These are phyloP conservation scores for Chlamydomonas sphaeroides DNA, from an alignment of 139 green algal species.

Conservation along the genomic window DNA sequence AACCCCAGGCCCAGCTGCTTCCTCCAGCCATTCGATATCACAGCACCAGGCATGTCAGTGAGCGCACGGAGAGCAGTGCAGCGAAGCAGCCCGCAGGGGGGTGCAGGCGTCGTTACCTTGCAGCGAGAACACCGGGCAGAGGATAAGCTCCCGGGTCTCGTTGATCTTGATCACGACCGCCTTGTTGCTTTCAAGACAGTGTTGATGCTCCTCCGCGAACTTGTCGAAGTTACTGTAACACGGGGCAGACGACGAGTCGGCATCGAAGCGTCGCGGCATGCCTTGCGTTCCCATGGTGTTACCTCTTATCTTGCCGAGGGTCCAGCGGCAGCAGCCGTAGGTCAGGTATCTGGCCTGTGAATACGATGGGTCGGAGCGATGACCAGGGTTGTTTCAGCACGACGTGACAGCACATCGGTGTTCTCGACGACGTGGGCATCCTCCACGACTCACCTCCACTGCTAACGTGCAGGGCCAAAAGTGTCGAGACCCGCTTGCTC, in stretches of 20 bases:
- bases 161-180: slow-evolving; percentile 54
- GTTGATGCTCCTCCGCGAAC: slow-evolving; percentile 40
- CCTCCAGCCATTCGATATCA: too few species aligned
- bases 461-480: slow-evolving; percentile 36
- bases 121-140: slow-evolving; percentile 52
- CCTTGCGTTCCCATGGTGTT: too few species aligned
- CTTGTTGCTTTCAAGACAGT: slow-evolving; percentile 22
- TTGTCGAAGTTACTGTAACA: slow-evolving; percentile 13
- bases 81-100: not conserved
- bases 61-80: too few species aligned
- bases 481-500: slow-evolving; percentile 36
- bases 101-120: slow-evolving; percentile 39
- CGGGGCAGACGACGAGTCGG: too few species aligned
- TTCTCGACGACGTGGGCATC: too few species aligned
- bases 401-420: too few species aligned
- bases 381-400: too few species aligned
- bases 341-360: slow-evolving; percentile 31
- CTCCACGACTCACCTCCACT: slow-evolving; percentile 37
- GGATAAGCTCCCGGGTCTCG: slow-evolving; percentile 49
- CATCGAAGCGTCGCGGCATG: too few species aligned
- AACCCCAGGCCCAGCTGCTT: too few species aligned
- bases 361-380: too few species aligned
- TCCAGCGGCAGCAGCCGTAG: slow-evolving; percentile 21
- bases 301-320: slow-evolving; percentile 3
- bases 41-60: too few species aligned